A percentile compares a stretch with the other conserved stretches of the same genome.
Conservation (phyloP, 139 green algal species). For the Chlorella sp. region DNA sequence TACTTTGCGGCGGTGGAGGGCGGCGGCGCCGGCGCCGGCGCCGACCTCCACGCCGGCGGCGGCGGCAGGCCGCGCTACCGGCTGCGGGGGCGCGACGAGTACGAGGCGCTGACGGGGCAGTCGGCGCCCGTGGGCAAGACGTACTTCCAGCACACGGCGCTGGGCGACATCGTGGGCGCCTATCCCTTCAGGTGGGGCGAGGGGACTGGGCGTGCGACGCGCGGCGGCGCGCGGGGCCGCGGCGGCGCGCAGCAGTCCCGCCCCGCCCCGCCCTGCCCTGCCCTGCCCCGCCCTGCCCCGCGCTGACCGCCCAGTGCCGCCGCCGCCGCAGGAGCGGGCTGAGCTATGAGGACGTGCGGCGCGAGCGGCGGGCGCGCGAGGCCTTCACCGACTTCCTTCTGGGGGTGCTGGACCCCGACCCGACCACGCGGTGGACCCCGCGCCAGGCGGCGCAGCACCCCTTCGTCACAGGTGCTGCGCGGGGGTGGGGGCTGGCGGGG, state of each 20-base stretch:
- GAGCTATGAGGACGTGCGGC: slow-evolving; percentile 47
- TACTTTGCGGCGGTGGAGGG: slow-evolving; percentile 70
- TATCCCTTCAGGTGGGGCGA: slow-evolving; percentile 64
- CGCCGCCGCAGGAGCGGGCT: too few species aligned
- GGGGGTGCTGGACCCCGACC: slow-evolving; percentile 75
- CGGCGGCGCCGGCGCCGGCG: neutral
- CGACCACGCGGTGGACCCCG: slow-evolving; percentile 61
- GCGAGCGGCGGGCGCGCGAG: slow-evolving; percentile 45
- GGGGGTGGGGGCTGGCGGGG: neutral
- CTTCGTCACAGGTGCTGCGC: slow-evolving; percentile 74
- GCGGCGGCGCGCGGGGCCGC: too few species aligned
- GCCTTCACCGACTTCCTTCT: slow-evolving; percentile 86
- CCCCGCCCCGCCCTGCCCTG: too few species aligned
- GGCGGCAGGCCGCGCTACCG: slow-evolving; percentile 28
- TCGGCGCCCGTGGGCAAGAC: slow-evolving; percentile 73
- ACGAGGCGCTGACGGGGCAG: slow-evolving; percentile 55
- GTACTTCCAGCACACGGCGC: slow-evolving; percentile 83
- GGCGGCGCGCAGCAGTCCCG: too few species aligned
- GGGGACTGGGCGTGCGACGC: too few species aligned
- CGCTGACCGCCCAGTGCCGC: too few species aligned
- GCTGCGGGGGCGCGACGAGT: slow-evolving; percentile 70
- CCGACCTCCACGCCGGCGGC: slow-evolving; percentile 8
- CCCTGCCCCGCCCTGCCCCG: too few species aligned
- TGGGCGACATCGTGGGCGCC: slow-evolving; percentile 83
- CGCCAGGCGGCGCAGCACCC: slow-evolving; percentile 84